Percentiles rank a stretch among this genome's conserved stretches.
phyloP scores from a whole-genome alignment of 805 yeast species.

The Wickerhamomyces sydowiorum region DNA sequence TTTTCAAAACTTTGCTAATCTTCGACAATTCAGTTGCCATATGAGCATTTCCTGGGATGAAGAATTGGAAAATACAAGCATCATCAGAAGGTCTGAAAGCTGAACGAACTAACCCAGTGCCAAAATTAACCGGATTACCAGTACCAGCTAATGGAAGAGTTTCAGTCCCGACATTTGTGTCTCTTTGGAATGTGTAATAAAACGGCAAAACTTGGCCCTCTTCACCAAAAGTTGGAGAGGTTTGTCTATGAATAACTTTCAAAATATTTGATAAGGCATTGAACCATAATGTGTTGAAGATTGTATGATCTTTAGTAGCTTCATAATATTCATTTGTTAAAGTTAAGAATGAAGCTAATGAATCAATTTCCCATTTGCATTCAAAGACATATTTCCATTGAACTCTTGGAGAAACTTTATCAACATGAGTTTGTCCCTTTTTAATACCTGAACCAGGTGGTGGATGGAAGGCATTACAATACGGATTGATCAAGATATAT shows the following conservation, averaged over 20 bases:
- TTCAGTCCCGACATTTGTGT: conserved; percentile 73
- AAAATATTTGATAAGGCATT: conserved; percentile 49
- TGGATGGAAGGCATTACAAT: conserved; percentile 91
- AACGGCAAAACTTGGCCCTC: conserved; percentile 35
- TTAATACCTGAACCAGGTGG: conserved; percentile 44
- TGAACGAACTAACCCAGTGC: conserved; percentile 69
- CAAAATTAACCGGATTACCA: conserved; percentile 76
- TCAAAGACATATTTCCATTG: conserved; percentile 74
- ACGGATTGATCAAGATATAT: conserved; percentile 59
- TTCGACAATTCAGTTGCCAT: conserved; percentile 56
- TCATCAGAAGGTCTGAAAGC: conserved; percentile 90
- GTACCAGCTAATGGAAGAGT: conserved; percentile 73
- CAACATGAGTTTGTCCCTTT: conserved; percentile 47
- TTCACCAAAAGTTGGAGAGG: conserved; percentile 52
- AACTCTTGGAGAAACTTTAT: conserved; percentile 63
- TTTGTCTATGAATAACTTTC: conserved; percentile 51
- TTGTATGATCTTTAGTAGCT: conserved; percentile 42
- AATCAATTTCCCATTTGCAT: conserved; percentile 86
- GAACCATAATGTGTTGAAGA: conserved; percentile 46
- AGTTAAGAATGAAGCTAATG: conserved; percentile 76
- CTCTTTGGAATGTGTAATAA: conserved; percentile 64
- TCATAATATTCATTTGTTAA: conserved; percentile 65
- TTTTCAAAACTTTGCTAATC: conserved; percentile 24
- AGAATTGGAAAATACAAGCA: conserved; percentile 72
- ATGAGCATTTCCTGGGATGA: conserved; percentile 84